Evolutionary conservation across 2,329 filamentous ascomycete genomes (phyloP).

Genomic region (Fusarium fujikuroi): DNA sequence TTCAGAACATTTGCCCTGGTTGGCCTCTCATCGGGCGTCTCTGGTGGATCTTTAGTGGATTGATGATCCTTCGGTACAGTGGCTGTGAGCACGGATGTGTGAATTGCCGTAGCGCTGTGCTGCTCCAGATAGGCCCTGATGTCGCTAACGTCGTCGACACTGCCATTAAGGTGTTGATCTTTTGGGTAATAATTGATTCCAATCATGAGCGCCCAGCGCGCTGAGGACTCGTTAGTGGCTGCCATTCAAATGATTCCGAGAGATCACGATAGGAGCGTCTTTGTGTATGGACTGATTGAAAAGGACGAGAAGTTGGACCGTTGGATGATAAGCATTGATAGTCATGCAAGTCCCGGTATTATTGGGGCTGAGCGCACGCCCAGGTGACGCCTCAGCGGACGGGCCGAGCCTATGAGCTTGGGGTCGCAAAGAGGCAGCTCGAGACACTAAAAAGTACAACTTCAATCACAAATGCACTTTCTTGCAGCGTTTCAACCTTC

Average conservation of each 20-base stretch:
- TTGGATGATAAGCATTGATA: background rate
- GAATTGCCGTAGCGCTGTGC: background rate
- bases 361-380: background rate
- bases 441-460: background rate
- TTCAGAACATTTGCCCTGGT: background rate
- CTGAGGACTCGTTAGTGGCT: background rate
- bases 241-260: rapidly evolving
- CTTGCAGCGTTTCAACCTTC: background rate
- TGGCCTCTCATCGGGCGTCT: background rate
- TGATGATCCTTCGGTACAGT: background rate
- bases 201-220: background rate
- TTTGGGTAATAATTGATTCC: background rate
- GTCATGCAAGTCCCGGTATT: background rate
- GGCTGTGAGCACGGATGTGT: background rate
- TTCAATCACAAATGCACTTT: background rate
- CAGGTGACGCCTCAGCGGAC: background rate
- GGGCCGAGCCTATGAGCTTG: background rate
- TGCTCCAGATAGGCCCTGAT: background rate
- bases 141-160: background rate
- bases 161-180: background rate
- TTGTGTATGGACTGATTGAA: background rate
- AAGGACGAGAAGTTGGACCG: background rate
- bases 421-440: background rate
- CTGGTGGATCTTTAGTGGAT: background rate
- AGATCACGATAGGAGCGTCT: rapidly evolving